These are phyloP conservation scores for Taphrina confusa DNA, from an alignment of 1,139 yeast genomes.

Conservation along the genomic window DNA sequence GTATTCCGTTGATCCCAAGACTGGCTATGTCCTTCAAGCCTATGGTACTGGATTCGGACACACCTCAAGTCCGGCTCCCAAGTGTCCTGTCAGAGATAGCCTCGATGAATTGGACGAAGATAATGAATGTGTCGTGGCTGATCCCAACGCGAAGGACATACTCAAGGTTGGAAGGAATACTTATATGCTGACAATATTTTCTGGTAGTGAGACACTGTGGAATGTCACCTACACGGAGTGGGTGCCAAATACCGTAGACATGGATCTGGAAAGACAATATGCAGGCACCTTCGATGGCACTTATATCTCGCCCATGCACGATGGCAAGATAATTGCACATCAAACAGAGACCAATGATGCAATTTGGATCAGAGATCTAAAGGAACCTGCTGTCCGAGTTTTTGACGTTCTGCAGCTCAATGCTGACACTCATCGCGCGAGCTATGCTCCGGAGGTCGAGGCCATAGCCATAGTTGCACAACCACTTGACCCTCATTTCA, in stretches of 20 bases:
- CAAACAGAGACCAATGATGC: slow-evolving; percentile 52
- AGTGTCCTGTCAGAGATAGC: slow-evolving; percentile 34
- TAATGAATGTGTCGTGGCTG: slow-evolving; percentile 39
- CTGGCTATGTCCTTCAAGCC: slow-evolving; percentile 73
- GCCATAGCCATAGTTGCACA: slow-evolving; percentile 48
- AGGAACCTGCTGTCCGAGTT: slow-evolving; percentile 67
- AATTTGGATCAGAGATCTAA: slow-evolving; percentile 67
- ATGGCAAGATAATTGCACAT: slow-evolving; percentile 52
- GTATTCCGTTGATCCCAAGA: slow-evolving; percentile 68
- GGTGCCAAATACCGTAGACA: slow-evolving; percentile 89
- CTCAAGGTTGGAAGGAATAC: slow-evolving; percentile 44
- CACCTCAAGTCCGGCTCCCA: slow-evolving; percentile 28
- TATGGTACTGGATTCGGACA: slow-evolving; percentile 55
- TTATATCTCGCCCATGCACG: slow-evolving; percentile 82
- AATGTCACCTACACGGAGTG: slow-evolving; percentile 84
- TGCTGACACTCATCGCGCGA: slow-evolving; percentile 7
- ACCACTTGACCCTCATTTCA: slow-evolving; percentile 42
- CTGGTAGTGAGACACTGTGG: slow-evolving; percentile 72
- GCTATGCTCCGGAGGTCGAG: slow-evolving; percentile 40
- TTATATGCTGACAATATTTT: slow-evolving; percentile 62
- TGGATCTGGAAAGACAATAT: slow-evolving; percentile 57
- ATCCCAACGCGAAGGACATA: slow-evolving; percentile 25
- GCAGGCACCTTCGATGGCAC: slow-evolving; percentile 58
- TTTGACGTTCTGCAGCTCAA: slow-evolving; percentile 61
- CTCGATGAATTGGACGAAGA: slow-evolving; percentile 40